Evolutionary conservation across 139 green algal genomes (phyloP).

Genomic region (Microglena sp.): DNA sequence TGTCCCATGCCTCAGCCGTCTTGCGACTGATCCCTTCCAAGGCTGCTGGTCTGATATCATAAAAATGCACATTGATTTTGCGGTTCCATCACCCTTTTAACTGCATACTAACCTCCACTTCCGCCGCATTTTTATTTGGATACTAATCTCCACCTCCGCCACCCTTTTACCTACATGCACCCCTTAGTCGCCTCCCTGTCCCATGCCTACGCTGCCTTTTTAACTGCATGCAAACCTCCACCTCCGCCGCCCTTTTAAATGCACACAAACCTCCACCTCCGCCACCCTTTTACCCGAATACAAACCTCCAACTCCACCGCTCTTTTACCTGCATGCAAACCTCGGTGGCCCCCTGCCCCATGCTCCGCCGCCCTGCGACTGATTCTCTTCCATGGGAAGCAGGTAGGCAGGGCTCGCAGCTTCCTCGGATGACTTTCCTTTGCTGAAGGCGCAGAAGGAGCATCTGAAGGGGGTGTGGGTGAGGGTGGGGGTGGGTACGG

Average conservation of each 20-base stretch:
- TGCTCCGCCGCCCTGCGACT: constrained; percentile 54
- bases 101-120: not conserved
- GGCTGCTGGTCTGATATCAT: too few species aligned
- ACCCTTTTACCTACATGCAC: not conserved
- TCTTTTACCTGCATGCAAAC: constrained; percentile 39
- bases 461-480: too few species aligned
- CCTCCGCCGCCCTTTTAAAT: not conserved
- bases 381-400: constrained; percentile 61
- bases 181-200: not conserved
- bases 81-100: not conserved
- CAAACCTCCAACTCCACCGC: not conserved
- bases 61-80: too few species aligned
- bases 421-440: too few species aligned
- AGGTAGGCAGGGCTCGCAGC: constrained; percentile 68
- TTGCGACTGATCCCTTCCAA: too few species aligned
- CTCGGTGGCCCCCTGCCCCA: constrained; percentile 77
- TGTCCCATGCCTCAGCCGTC: not conserved
- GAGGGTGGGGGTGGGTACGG: too few species aligned
- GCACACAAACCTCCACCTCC: not conserved
- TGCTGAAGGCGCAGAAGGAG: constrained; percentile 72
- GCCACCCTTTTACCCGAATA: not conserved
- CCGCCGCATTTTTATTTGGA: not conserved
- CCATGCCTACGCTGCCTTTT: not conserved
- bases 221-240: too few species aligned
- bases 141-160: not conserved